Percentiles rank a stretch among this genome's conserved stretches.
Conservation (phyloP, 2,329 filamentous ascomycete genomes). For the Phialophora expanda region DNA sequence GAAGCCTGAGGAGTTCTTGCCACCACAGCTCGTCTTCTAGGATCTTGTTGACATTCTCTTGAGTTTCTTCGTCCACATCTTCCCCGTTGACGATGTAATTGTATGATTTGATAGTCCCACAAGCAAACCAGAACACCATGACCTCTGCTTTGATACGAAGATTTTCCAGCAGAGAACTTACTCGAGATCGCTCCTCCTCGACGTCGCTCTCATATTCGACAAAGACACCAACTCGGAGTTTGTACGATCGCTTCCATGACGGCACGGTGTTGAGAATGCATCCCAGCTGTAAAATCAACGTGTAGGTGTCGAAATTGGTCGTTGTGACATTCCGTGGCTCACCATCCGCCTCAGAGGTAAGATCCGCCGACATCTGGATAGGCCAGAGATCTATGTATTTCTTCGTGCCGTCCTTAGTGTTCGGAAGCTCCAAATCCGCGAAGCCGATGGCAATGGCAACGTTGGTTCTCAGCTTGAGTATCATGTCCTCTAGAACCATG, state of each 20-base stretch:
- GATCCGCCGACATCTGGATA: slow-evolving; percentile 89
- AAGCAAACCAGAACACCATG: slow-evolving; percentile 80
- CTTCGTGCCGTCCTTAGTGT: slow-evolving; percentile 65
- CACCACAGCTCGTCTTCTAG: slow-evolving; percentile 80
- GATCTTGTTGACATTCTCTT: slow-evolving; percentile 67
- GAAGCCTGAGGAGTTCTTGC: slow-evolving; percentile 69
- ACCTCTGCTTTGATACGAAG: slow-evolving; percentile 80
- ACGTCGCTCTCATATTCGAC: slow-evolving; percentile 88
- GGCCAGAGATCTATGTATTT: slow-evolving; percentile 89
- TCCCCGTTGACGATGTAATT: slow-evolving; percentile 78
- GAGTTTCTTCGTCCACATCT: slow-evolving; percentile 59
- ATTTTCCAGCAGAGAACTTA: slow-evolving; percentile 77
- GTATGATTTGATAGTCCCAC: slow-evolving; percentile 73
- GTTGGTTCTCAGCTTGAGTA: slow-evolving; percentile 78
- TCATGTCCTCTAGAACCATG: slow-evolving; percentile 80
- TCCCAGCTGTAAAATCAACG: slow-evolving; percentile 83
- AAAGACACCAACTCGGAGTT: slow-evolving; percentile 79
- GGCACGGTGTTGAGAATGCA: slow-evolving; percentile 83
- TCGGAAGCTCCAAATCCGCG: slow-evolving; percentile 73
- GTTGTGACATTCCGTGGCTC: slow-evolving; percentile 67
- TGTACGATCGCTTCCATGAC: slow-evolving; percentile 76
- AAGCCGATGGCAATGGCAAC: slow-evolving; percentile 85
- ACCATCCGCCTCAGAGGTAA: slow-evolving; percentile 66
- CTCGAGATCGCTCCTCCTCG: slow-evolving; percentile 74
- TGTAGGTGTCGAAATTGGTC: slow-evolving; percentile 90